Evolutionary conservation across 352 stramenopile species (phyloP).

Genomic region (Phytophthora litchii): DNA sequence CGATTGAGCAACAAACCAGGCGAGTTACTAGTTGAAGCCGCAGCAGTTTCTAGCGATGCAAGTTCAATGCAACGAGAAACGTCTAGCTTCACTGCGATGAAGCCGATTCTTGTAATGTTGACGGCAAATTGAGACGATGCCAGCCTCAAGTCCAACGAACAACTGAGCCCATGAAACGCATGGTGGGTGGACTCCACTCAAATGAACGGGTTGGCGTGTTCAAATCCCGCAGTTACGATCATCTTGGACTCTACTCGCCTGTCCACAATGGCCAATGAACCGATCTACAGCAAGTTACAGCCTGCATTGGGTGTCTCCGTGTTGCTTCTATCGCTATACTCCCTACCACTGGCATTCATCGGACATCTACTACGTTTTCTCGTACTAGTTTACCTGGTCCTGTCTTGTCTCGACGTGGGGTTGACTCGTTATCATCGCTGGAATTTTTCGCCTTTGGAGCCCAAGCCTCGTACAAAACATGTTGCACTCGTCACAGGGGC

Average conservation of each 20-base stretch:
- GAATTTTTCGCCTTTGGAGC: conserved; percentile 39
- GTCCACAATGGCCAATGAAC: conserved; percentile 11
- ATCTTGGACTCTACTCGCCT: neutral
- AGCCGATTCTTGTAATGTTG: conserved; percentile 4
- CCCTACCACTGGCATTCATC: conserved; percentile 17
- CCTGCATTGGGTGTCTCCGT: conserved; percentile 24
- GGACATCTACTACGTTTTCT: conserved; percentile 31
- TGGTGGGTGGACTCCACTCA: conserved; percentile 30
- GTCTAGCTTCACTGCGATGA: neutral
- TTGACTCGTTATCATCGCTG: conserved; percentile 58
- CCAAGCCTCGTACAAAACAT: conserved; percentile 20
- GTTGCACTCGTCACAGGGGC: conserved; percentile 70
- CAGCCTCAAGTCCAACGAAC: conserved; percentile 7
- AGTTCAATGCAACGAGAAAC: conserved; percentile 19
- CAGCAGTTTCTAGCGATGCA: conserved; percentile 17
- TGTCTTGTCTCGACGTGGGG: conserved; percentile 42
- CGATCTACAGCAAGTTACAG: conserved; percentile 28
- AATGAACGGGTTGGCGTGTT: conserved; percentile 18
- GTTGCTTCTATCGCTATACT: conserved; percentile 38
- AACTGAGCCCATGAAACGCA: conserved; percentile 22
- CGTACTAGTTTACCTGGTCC: conserved; percentile 42
- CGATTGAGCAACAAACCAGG: neutral
- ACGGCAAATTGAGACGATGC: conserved; percentile 18
- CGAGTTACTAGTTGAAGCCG: conserved; percentile 17
- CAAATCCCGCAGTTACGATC: conserved; percentile 19